Evolutionary conservation across 441 rosid species (phyloP).

Genomic region (Hura crepitans): DNA sequence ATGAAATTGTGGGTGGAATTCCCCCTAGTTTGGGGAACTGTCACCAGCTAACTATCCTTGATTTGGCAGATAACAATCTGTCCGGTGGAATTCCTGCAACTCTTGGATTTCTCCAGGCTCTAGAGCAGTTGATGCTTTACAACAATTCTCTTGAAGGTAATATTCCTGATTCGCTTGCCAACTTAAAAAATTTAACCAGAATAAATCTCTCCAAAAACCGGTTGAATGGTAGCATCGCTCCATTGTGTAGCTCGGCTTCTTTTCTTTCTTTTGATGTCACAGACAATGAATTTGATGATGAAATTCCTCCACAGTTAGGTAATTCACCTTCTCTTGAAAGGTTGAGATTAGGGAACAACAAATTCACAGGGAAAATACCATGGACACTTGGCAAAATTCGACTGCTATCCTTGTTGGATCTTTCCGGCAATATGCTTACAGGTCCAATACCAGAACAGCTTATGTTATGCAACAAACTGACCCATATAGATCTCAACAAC

Average conservation of each 20-base stretch:
- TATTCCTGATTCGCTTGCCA: slow-evolving; percentile 52
- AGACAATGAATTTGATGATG: slow-evolving; percentile 52
- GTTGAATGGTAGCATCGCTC: slow-evolving; percentile 58
- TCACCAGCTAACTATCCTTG: slow-evolving; percentile 56
- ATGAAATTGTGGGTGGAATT: slow-evolving; percentile 56
- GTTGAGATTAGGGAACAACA: slow-evolving; percentile 66
- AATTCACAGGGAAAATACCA: slow-evolving; percentile 59
- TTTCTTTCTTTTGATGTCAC: slow-evolving; percentile 81
- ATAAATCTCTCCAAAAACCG: slow-evolving; percentile 63
- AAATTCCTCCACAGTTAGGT: slow-evolving; percentile 60
- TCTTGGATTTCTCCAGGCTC: slow-evolving; percentile 42
- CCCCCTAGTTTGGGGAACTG: slow-evolving; percentile 70
- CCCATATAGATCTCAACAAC: slow-evolving; percentile 70
- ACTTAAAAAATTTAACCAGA: slow-evolving; percentile 62
- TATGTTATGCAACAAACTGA: slow-evolving; percentile 56
- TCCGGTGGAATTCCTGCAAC: slow-evolving; percentile 57
- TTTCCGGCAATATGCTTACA: slow-evolving; percentile 61
- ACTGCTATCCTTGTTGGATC: slow-evolving; percentile 52
- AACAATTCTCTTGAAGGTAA: slow-evolving; percentile 74
- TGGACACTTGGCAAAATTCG: slow-evolving; percentile 67
- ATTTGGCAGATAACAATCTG: slow-evolving; percentile 71
- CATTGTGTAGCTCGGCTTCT: slow-evolving; percentile 53
- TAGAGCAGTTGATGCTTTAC: slow-evolving; percentile 78
- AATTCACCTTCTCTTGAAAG: slow-evolving; percentile 69
- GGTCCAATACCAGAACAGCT: slow-evolving; percentile 61